phyloP scores from a whole-genome alignment of 768 basidiomycete species.

The Auricularia sp. region DNA sequence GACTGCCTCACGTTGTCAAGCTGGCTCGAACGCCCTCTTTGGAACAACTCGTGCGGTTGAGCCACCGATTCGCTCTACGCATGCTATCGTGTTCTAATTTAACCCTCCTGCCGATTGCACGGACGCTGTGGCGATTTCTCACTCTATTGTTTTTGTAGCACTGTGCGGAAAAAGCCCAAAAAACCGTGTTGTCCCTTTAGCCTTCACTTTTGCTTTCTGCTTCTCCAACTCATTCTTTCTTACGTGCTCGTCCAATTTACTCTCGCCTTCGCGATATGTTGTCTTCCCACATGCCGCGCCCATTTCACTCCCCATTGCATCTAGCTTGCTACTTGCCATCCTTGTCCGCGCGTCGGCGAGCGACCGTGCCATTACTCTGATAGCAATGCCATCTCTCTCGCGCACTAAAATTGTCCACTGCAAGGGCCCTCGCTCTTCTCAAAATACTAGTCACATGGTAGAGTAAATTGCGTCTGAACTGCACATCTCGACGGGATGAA shows the following conservation, averaged over 20 bases:
- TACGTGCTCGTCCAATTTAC: too few species aligned
- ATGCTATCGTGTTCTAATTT: slow-evolving; percentile 1
- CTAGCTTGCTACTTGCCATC: not conserved
- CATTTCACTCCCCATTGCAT: not conserved
- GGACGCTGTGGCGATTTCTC: slow-evolving; percentile 3
- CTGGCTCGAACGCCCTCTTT: not conserved
- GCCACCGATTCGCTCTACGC: not conserved
- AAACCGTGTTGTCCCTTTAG: slow-evolving; percentile 1
- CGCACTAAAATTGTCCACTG: not conserved
- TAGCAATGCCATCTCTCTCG: not conserved
- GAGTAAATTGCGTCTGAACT: not conserved
- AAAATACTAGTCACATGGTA: not conserved
- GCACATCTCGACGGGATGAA: not conserved
- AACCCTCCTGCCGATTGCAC: not conserved
- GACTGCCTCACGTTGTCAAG: too few species aligned
- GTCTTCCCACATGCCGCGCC: not conserved
- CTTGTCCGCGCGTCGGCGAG: not conserved
- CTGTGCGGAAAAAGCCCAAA: not conserved
- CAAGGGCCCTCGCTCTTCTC: not conserved
- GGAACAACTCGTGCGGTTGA: not conserved
- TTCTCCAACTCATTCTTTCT: not conserved
- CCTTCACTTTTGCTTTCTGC: not conserved
- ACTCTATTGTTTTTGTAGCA: not conserved
- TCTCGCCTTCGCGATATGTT: too few species aligned
- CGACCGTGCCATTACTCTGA: not conserved